Conservation (phyloP, 1,284 basidiomycete species). For the Hemileia vastatrix region DNA sequence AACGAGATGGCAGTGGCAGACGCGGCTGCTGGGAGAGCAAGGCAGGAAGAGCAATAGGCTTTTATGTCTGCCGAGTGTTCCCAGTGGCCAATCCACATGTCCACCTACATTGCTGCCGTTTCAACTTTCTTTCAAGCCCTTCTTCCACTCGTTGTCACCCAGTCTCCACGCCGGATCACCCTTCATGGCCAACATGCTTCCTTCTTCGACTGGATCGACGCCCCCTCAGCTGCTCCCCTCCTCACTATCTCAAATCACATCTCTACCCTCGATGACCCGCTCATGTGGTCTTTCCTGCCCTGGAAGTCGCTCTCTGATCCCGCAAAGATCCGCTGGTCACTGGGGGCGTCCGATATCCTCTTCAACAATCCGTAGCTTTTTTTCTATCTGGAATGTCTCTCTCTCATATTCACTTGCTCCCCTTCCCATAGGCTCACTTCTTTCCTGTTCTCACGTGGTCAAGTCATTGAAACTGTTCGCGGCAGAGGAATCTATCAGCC, state of each 20-base stretch:
- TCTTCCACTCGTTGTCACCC: slow-evolving; percentile 5
- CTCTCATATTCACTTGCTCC: no score
- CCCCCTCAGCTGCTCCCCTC: background rate
- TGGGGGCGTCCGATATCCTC: slow-evolving; percentile 86
- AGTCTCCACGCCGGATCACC: background rate
- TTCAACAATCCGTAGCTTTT: slow-evolving; percentile 60
- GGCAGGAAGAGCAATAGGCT: no score
- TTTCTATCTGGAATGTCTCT: slow-evolving; percentile 4
- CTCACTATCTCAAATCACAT: slow-evolving; percentile 14
- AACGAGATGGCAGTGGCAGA: no score
- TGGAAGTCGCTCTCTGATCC: slow-evolving; percentile 45
- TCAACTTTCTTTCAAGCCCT: slow-evolving; percentile 18
- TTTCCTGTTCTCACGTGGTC: slow-evolving; percentile 78
- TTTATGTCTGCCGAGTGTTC: no score
- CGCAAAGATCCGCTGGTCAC: slow-evolving; percentile 65
- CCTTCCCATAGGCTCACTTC: slow-evolving; percentile 4
- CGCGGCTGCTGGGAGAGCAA: no score
- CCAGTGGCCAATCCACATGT: slow-evolving; percentile 5
- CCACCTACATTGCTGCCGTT: slow-evolving; percentile 14
- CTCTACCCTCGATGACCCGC: slow-evolving; percentile 46
- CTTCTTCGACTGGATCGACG: background rate
- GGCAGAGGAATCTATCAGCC: slow-evolving; percentile 82
- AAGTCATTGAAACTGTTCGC: slow-evolving; percentile 85
- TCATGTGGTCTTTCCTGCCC: slow-evolving; percentile 75
- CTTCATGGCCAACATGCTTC: background rate